A percentile compares a stretch with the other conserved stretches of the same genome.
Evolutionary conservation across 352 stramenopile genomes (phyloP).

Genomic region (Pythium brassicae): DNA sequence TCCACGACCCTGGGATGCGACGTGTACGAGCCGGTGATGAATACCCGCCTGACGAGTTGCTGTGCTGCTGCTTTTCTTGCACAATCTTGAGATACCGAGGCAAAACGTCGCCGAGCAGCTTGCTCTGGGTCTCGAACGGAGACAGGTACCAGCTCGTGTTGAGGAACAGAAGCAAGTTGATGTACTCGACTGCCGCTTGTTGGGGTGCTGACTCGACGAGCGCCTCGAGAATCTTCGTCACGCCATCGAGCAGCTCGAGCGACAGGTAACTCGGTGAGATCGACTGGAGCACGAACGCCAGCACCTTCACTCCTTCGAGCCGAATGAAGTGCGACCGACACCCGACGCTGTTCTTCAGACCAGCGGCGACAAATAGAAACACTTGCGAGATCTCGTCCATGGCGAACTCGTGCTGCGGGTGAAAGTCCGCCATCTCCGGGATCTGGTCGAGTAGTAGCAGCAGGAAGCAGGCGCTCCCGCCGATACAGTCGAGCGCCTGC

Average conservation of each 20-base stretch:
- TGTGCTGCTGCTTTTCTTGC: conserved; percentile 16
- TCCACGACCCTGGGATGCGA: conserved; percentile 8
- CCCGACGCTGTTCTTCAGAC: conserved; percentile 46
- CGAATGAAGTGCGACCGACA: conserved; percentile 75
- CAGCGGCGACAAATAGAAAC: conserved; percentile 51
- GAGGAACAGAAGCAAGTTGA: conserved; percentile 68
- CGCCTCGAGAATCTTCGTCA: conserved; percentile 59
- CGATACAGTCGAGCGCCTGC: conserved; percentile 61
- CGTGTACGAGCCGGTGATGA: not conserved
- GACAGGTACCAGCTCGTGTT: conserved; percentile 79
- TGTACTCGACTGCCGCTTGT: conserved; percentile 34
- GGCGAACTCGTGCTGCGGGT: conserved; percentile 63
- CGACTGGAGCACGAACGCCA: conserved; percentile 70
- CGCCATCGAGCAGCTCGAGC: conserved; percentile 43
- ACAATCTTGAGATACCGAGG: conserved; percentile 56
- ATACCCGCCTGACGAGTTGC: not conserved
- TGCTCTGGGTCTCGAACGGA: conserved; percentile 71
- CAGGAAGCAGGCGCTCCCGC: conserved; percentile 68
- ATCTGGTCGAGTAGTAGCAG: conserved; percentile 74
- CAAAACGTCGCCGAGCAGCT: conserved; percentile 53
- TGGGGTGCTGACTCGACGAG: conserved; percentile 36
- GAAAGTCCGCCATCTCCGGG: conserved; percentile 72
- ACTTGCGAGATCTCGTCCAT: conserved; percentile 65
- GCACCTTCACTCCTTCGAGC: conserved; percentile 62
- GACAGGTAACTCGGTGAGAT: conserved; percentile 76